Evolutionary conservation across 768 basidiomycete species (phyloP), one percentile per base, ranked within the genome.

Genomic region (Lentinula raphanica): DNA sequence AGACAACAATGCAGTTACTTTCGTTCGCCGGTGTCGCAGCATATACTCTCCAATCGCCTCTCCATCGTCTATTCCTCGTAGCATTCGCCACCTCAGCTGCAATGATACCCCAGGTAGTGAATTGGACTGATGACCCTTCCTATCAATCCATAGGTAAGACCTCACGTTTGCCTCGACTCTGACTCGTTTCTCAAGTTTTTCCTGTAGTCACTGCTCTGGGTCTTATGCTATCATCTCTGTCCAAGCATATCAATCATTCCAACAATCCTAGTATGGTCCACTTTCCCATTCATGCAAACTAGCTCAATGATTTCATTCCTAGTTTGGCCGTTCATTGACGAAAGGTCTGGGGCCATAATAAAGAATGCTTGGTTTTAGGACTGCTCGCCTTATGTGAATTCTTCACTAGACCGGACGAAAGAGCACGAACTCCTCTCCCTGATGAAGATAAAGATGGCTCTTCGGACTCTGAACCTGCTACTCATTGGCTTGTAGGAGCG

Each of bases 271-370:
- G 88, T 88, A 67, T 11, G 42, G 67, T 64, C 11, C 9, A 6
- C n/a, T 13, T 48, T 50, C 25, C 23, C 1, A 54, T 15, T 49
- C 42, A 23, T 51, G 29, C 35, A 42, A 15, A 40, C 8, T 35
- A 19, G 25, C 17, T 38, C 35, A 29, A 8, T 49, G 62, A 17
- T 19, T 39, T 15, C 23, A 44, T 29, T 32, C 49, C 8, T 53
- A 90, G 87, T 93, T 28, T 95, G 92, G 92, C 86, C 87, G 1
- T 83, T 90, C 65, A 77, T 90, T 25, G 78, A 90, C 62, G 77
- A 77, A 54, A 71, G 78, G 27, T 84, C 85, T 0, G 86, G 84
- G 85, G 88, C 13, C 86, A 80, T 71, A 92, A 94, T 68, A 84
- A 80, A 64, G 79, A 75, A 1, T 87, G 90, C 3, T 68, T 92